These are phyloP conservation scores for Aspergillus wentii DNA, from an alignment of 495 filamentous ascomycete genomes.

Conservation along the genomic window DNA sequence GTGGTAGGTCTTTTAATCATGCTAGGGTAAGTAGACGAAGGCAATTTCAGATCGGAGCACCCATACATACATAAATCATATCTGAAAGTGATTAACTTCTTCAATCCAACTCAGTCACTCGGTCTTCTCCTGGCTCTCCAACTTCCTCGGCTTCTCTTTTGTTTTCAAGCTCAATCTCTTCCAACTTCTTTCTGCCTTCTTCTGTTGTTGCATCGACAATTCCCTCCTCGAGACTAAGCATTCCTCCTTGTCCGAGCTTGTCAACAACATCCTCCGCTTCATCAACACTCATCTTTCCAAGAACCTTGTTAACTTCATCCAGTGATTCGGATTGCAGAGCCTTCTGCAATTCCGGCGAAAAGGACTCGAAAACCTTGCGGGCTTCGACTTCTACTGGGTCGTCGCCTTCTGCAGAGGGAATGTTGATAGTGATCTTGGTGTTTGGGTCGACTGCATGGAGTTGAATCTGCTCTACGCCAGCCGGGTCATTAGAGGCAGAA, in stretches of 20 bases:
- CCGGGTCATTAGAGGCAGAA: constrained; percentile 59
- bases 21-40: no score
- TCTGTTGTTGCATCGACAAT: constrained; percentile 96
- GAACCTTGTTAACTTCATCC: constrained; percentile 92
- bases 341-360: constrained; percentile 72
- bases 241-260: constrained; percentile 78
- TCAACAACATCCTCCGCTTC: constrained; percentile 90
- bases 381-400: constrained; percentile 62
- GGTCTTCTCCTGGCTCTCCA: constrained; percentile 34
- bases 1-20: no score
- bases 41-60: background rate
- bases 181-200: constrained; percentile 73
- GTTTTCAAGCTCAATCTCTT: constrained; percentile 67
- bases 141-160: constrained; percentile 27
- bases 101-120: constrained; percentile 40
- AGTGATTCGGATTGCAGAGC: constrained; percentile 80
- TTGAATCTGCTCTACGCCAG: constrained; percentile 93
- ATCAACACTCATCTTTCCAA: constrained; percentile 87
- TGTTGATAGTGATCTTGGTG: constrained; percentile 84
- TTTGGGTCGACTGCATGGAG: constrained; percentile 92
- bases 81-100: no score
- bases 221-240: constrained; percentile 86
- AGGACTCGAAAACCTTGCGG: constrained; percentile 75
- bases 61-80: background rate
- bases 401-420: constrained; percentile 56